phyloP scores from a whole-genome alignment of 345 rosid species.

The Moricandia moricandioides region DNA sequence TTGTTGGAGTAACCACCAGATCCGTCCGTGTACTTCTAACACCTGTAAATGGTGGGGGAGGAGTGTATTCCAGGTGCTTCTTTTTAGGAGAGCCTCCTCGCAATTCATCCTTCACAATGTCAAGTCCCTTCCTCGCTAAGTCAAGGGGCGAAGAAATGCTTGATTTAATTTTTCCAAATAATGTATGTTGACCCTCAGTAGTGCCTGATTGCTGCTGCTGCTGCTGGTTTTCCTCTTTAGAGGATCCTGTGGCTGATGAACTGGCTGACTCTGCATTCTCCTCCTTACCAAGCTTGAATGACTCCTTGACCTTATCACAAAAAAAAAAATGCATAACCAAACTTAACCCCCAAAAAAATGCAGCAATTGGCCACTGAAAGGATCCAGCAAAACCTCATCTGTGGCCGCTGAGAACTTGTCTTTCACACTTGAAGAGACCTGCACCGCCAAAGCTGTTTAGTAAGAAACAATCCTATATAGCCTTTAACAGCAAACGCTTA shows the following conservation, averaged over 20 bases:
- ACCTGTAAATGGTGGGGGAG: constrained; percentile 61
- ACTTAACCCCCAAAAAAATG: not conserved
- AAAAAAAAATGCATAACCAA: not conserved
- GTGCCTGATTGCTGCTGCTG: constrained; percentile 45
- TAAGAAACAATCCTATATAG: not conserved
- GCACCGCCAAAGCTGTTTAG: constrained; percentile 20
- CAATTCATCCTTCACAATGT: constrained; percentile 81
- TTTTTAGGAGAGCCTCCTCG: constrained; percentile 58
- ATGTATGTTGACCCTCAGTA: constrained; percentile 48
- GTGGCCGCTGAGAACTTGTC: constrained; percentile 74
- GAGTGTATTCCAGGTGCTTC: constrained; percentile 80
- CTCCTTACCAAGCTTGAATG: constrained; percentile 55
- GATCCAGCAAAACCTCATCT: constrained; percentile 66
- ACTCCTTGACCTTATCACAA: constrained; percentile 68
- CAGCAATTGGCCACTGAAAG: constrained; percentile 1
- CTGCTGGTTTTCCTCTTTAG: constrained; percentile 47
- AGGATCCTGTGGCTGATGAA: constrained; percentile 44
- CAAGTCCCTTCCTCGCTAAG: constrained; percentile 83
- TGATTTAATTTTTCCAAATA: constrained; percentile 68
- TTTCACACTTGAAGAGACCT: constrained; percentile 80
- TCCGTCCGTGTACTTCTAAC: constrained; percentile 82
- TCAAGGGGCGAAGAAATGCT: constrained; percentile 69
- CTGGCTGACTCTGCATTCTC: constrained; percentile 42
- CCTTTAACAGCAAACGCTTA: not conserved
- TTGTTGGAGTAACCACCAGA: constrained; percentile 55